These are phyloP conservation scores for Mycena filopes DNA, from an alignment of 768 basidiomycete genomes.

Conservation along the genomic window DNA sequence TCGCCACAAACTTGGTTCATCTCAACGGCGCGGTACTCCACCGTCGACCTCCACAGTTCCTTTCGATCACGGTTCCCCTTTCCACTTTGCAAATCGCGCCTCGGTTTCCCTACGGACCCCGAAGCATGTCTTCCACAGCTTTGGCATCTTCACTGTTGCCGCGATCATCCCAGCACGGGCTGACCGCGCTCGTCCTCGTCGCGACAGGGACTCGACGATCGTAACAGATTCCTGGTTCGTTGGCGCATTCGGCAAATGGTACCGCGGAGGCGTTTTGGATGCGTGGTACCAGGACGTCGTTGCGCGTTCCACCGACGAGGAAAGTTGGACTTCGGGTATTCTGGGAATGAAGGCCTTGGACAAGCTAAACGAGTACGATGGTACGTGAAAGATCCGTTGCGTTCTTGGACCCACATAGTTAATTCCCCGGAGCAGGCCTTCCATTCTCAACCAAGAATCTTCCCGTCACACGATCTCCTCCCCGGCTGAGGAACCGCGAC, in stretches of 20 bases:
- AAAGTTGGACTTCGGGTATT: conserved; percentile 83
- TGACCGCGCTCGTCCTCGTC: conserved; percentile 41
- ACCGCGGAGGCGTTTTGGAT: conserved; percentile 84
- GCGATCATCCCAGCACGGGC: conserved; percentile 67
- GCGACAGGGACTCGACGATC: conserved; percentile 59
- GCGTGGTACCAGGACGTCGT: conserved; percentile 82
- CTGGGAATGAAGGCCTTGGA: conserved; percentile 80
- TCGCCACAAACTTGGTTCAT: conserved; percentile 38
- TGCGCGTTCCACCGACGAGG: conserved; percentile 71
- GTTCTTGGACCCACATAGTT: conserved; percentile 22
- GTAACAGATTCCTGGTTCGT: conserved; percentile 88
- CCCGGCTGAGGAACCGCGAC: conserved; percentile 68
- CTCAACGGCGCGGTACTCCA: conserved; percentile 39
- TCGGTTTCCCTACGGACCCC: conserved; percentile 94
- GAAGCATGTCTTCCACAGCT: conserved; percentile 85
- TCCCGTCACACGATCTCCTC: conserved; percentile 60
- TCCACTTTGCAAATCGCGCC: conserved; percentile 93
- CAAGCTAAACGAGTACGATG: conserved; percentile 71
- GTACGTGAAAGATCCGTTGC: conserved; percentile 49
- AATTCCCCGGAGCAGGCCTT: conserved; percentile 49
- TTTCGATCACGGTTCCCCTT: conserved; percentile 57
- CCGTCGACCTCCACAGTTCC: conserved; percentile 38
- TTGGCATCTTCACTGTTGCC: conserved; percentile 89
- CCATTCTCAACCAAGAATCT: conserved; percentile 62
- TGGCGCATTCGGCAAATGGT: conserved; percentile 93